A percentile compares a stretch with the other conserved stretches of the same genome.
These are phyloP conservation scores for Talaromyces sp. DNA, from an alignment of 2,329 filamentous ascomycete genomes.

Conservation along the genomic window DNA sequence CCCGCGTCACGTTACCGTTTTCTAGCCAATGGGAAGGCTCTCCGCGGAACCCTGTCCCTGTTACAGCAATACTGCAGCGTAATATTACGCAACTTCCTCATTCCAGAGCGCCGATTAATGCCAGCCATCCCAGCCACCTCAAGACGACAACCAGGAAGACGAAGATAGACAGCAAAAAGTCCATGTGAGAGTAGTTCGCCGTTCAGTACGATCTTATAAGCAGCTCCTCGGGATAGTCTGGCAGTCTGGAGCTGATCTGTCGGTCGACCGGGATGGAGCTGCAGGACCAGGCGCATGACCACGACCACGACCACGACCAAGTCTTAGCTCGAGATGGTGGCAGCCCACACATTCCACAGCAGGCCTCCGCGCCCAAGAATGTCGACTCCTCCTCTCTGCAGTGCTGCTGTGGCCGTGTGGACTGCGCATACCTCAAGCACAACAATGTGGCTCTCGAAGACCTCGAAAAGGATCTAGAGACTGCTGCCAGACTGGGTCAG, in stretches of 20 bases:
- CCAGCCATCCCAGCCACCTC: neutral
- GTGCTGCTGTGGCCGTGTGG: constrained; percentile 80
- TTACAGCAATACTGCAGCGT: neutral
- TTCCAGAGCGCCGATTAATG: neutral
- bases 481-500: constrained; percentile 83
- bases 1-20: neutral
- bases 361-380: constrained; percentile 27
- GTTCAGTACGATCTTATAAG: neutral
- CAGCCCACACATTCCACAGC: neutral
- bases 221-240: neutral
- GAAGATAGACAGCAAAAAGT: neutral
- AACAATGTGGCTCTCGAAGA: constrained; percentile 72
- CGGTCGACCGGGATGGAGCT: neutral
- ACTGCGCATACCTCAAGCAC: constrained; percentile 75
- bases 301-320: neutral
- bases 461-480: constrained; percentile 81
- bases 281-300: neutral
- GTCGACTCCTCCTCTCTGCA: constrained; percentile 23
- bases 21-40: neutral
- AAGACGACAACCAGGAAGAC: neutral
- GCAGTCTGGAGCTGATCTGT: neutral
- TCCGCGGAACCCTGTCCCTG: neutral
- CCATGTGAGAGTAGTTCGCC: neutral
- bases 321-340: neutral
- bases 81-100: neutral